Conservation (phyloP, 495 filamentous ascomycete species). For the Hypoxylon intermedium region DNA sequence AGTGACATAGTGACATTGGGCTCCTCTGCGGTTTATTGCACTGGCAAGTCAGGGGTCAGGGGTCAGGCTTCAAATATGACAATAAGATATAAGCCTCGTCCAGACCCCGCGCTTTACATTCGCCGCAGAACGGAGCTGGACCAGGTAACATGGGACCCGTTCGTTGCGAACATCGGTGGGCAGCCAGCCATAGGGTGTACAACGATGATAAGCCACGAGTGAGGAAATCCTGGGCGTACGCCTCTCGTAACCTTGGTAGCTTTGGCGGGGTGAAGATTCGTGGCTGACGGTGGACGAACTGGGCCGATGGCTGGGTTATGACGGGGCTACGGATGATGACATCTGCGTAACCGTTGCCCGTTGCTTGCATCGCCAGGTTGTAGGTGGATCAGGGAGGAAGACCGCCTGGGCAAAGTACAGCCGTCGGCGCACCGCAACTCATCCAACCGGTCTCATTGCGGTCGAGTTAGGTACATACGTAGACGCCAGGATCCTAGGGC, state of each 20-base stretch:
- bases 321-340: conserved; percentile 3
- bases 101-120: conserved; percentile 38
- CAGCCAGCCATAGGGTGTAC: conserved; percentile 31
- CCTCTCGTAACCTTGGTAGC: conserved; percentile 23
- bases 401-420: conserved; percentile 16
- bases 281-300: conserved; percentile 7
- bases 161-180: conserved; percentile 38
- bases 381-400: not conserved
- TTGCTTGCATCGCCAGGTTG: conserved; percentile 6
- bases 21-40: conserved; percentile 31
- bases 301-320: not conserved
- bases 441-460: conserved; percentile 30
- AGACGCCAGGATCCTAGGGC: conserved; percentile 24
- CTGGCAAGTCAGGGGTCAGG: conserved; percentile 37
- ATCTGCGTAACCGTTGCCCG: conserved; percentile 16
- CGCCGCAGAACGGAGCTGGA: conserved; percentile 37
- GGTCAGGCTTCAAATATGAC: conserved; percentile 38
- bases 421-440: conserved; percentile 20
- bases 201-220: conserved; percentile 29
- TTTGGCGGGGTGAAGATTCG: conserved; percentile 10
- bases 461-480: conserved; percentile 31
- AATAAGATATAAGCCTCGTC: conserved; percentile 40
- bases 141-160: conserved; percentile 29
- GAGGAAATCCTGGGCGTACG: conserved; percentile 17
- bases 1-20: conserved; percentile 25